Evolutionary conservation across 805 yeast species (phyloP).

Genomic region (Candida fluviatilis): DNA sequence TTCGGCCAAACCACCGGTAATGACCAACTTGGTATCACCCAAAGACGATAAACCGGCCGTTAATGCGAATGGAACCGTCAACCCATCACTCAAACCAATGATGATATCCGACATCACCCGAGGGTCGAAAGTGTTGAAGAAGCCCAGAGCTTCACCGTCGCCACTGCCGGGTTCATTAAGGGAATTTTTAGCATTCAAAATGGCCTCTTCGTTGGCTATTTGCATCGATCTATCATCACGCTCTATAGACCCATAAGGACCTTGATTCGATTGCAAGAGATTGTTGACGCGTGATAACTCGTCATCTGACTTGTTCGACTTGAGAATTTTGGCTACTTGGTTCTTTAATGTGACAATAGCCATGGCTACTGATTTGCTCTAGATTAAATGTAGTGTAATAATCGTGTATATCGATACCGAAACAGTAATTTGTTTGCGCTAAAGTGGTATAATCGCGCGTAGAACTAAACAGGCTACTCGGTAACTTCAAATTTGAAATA

Average conservation of each 20-base stretch:
- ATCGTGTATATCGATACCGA: neutral
- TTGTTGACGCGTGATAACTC: conserved; percentile 28
- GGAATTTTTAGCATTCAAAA: conserved; percentile 22
- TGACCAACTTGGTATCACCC: conserved; percentile 85
- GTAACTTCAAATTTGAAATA: no score
- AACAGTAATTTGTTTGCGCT: no score
- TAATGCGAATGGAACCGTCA: conserved; percentile 97
- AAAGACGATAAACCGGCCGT: conserved; percentile 93
- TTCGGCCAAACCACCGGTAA: conserved; percentile 98
- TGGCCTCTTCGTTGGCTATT: conserved; percentile 34
- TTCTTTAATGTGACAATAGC: conserved; percentile 36
- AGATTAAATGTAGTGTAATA: neutral
- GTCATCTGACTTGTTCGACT: conserved; percentile 19
- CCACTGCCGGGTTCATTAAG: conserved; percentile 23
- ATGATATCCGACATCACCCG: conserved; percentile 91
- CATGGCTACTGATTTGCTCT: conserved; percentile 15
- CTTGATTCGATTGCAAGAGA: conserved; percentile 27
- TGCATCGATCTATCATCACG: conserved; percentile 31
- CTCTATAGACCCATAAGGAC: conserved; percentile 36
- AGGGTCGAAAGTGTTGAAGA: conserved; percentile 68
- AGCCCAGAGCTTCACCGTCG: conserved; percentile 23
- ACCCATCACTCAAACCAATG: conserved; percentile 91
- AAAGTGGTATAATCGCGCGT: no score
- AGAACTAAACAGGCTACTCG: no score
- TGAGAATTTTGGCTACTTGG: conserved; percentile 24